Conservation (phyloP, 352 stramenopile genomes). For the Pythium aristosporum region DNA sequence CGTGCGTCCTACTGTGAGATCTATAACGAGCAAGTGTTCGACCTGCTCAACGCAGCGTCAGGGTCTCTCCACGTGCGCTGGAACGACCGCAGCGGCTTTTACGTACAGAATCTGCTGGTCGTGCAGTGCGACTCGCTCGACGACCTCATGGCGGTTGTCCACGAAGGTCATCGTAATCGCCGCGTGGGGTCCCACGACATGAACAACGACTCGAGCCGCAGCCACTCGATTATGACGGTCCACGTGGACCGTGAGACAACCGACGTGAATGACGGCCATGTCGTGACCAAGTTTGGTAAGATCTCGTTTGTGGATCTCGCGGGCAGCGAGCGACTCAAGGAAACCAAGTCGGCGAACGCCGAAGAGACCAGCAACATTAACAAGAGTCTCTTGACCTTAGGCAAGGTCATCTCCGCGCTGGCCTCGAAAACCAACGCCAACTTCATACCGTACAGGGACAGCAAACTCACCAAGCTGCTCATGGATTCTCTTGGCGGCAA, state of each 20-base stretch:
- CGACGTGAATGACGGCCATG: slow-evolving; percentile 44
- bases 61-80: slow-evolving; percentile 67
- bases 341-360: slow-evolving; percentile 66
- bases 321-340: slow-evolving; percentile 70
- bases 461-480: slow-evolving; percentile 84
- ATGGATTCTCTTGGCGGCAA: slow-evolving; percentile 85
- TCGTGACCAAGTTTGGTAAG: slow-evolving; percentile 66
- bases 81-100: slow-evolving; percentile 74
- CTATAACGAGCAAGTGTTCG: slow-evolving; percentile 85
- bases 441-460: slow-evolving; percentile 84
- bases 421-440: slow-evolving; percentile 39
- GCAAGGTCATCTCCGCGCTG: slow-evolving; percentile 84
- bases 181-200: slow-evolving; percentile 66
- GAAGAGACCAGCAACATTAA: slow-evolving; percentile 88
- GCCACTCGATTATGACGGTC: slow-evolving; percentile 74
- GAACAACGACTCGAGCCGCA: slow-evolving; percentile 82
- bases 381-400: slow-evolving; percentile 74
- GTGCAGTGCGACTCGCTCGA: slow-evolving; percentile 73
- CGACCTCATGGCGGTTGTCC: slow-evolving; percentile 70
- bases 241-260: slow-evolving; percentile 63
- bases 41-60: slow-evolving; percentile 67
- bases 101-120: slow-evolving; percentile 75
- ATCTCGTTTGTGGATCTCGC: slow-evolving; percentile 83
- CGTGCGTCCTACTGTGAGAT: slow-evolving; percentile 81
- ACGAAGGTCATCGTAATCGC: slow-evolving; percentile 72